A percentile compares a stretch with the other conserved stretches of the same genome.
Evolutionary conservation across 2,329 filamentous ascomycete species (phyloP).

Genomic region (Spiromastix sp.): DNA sequence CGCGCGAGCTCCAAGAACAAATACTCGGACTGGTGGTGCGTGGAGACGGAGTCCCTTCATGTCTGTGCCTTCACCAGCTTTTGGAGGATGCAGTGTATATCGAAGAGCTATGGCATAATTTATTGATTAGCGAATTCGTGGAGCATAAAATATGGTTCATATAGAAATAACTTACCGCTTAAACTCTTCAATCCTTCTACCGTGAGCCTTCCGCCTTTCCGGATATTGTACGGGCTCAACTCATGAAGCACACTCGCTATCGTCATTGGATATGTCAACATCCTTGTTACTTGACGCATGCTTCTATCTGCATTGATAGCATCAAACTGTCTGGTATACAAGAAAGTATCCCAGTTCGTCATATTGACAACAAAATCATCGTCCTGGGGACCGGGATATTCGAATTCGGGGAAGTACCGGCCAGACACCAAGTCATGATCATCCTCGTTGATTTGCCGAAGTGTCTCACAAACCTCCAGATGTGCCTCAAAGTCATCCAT

Average conservation of each 20-base stretch:
- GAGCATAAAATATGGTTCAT: no score
- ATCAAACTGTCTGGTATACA: slow-evolving; percentile 84
- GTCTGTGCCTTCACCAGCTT: slow-evolving; percentile 59
- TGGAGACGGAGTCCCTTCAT: slow-evolving; percentile 73
- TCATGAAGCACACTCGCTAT: slow-evolving; percentile 89
- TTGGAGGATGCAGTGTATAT: slow-evolving; percentile 85
- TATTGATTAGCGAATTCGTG: slow-evolving; percentile 12
- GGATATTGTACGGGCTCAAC: slow-evolving; percentile 80
- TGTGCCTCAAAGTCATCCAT: slow-evolving; percentile 91
- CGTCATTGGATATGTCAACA: slow-evolving; percentile 89
- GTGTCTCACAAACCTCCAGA: slow-evolving; percentile 79
- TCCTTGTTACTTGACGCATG: slow-evolving; percentile 83
- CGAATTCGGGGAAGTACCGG: slow-evolving; percentile 85
- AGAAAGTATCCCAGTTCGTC: slow-evolving; percentile 96
- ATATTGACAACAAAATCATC: slow-evolving; percentile 92
- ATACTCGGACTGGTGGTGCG: slow-evolving; percentile 80
- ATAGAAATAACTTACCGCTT: slow-evolving; percentile 69
- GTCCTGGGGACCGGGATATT: slow-evolving; percentile 79
- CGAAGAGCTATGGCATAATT: slow-evolving; percentile 56
- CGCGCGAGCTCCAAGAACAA: slow-evolving; percentile 89
- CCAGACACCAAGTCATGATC: slow-evolving; percentile 91
- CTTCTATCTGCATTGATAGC: slow-evolving; percentile 84
- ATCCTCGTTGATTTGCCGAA: slow-evolving; percentile 93
- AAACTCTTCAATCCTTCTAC: slow-evolving; percentile 87
- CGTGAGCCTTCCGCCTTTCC: slow-evolving; percentile 64